Percentiles rank a stretch among this genome's conserved stretches.
phyloP scores from a whole-genome alignment of 768 basidiomycete genomes.

The Baorangia bicolor region DNA sequence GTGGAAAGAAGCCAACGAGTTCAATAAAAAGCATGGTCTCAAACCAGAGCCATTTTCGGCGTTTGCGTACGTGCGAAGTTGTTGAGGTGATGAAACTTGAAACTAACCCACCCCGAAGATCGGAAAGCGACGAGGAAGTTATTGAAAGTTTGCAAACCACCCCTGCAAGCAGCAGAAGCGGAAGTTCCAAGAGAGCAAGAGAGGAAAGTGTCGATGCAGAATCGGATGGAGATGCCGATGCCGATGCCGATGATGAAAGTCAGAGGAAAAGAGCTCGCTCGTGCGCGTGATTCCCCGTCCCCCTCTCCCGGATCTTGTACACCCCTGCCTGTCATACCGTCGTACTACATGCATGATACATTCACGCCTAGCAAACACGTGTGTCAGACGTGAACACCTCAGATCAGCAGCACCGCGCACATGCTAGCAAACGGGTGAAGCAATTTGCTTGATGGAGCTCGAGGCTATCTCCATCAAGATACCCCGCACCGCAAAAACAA shows the following conservation, averaged over 20 bases:
- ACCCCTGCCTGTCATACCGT: background rate
- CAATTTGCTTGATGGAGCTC: background rate
- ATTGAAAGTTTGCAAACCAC: slow-evolving; percentile 28
- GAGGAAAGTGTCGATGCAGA: slow-evolving; percentile 3
- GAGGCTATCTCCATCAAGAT: background rate
- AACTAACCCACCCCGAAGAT: slow-evolving; percentile 12
- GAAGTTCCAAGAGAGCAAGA: slow-evolving; percentile 16
- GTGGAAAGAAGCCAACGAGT: slow-evolving; percentile 21
- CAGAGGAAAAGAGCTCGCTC: slow-evolving; percentile 16
- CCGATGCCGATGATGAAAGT: background rate
- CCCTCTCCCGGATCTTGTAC: background rate
- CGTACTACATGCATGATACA: background rate
- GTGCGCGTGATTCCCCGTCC: slow-evolving; percentile 10
- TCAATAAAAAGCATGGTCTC: slow-evolving; percentile 4
- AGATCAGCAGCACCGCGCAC: background rate
- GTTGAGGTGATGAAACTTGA: background rate
- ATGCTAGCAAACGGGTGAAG: background rate
- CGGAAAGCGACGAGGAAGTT: slow-evolving; percentile 24
- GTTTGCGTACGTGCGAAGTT: slow-evolving; percentile 20
- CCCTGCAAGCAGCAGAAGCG: slow-evolving; percentile 17
- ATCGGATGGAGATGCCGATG: background rate
- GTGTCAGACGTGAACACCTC: background rate
- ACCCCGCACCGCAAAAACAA: background rate
- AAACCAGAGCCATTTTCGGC: slow-evolving; percentile 20
- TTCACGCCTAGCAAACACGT: background rate